phyloP scores from a whole-genome alignment of 805 yeast species.

The Ogataea sp. region DNA sequence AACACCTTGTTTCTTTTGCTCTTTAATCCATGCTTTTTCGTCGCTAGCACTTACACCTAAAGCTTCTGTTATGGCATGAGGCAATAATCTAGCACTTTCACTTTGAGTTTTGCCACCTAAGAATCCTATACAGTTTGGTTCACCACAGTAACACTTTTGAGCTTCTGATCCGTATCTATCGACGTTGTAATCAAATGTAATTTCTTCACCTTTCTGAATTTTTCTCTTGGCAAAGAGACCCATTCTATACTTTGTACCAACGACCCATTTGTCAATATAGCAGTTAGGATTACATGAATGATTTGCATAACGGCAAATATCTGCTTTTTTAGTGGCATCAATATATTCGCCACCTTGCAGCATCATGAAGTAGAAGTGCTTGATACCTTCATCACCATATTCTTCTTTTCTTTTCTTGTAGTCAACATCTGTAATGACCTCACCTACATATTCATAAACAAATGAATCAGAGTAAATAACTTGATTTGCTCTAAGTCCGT shows the following conservation, averaged over 20 bases:
- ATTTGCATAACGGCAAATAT: constrained; percentile 85
- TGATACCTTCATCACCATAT: constrained; percentile 60
- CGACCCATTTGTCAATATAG: constrained; percentile 95
- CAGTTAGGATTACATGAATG: constrained; percentile 96
- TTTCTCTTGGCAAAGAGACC: constrained; percentile 84
- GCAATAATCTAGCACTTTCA: constrained; percentile 76
- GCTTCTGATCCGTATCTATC: constrained; percentile 94
- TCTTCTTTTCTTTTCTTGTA: constrained; percentile 67
- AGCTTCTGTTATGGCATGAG: constrained; percentile 79
- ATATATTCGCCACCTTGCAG: constrained; percentile 86
- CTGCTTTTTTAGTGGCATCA: constrained; percentile 88
- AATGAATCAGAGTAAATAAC: constrained; percentile 57
- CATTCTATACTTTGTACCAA: constrained; percentile 83
- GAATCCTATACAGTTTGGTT: constrained; percentile 82
- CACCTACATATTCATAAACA: constrained; percentile 90
- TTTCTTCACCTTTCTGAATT: constrained; percentile 74
- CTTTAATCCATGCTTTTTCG: constrained; percentile 66
- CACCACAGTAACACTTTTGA: constrained; percentile 93
- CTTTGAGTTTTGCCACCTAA: constrained; percentile 98
- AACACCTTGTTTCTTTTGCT: constrained; percentile 41
- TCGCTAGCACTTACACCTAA: constrained; percentile 63
- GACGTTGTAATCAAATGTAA: constrained; percentile 88
- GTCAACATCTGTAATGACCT: constrained; percentile 75
- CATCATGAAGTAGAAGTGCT: constrained; percentile 95
- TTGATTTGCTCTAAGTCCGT: constrained; percentile 70